These are phyloP conservation scores for Globisporangium cylindrosporum DNA, from an alignment of 352 stramenopile genomes.

Conservation along the genomic window DNA sequence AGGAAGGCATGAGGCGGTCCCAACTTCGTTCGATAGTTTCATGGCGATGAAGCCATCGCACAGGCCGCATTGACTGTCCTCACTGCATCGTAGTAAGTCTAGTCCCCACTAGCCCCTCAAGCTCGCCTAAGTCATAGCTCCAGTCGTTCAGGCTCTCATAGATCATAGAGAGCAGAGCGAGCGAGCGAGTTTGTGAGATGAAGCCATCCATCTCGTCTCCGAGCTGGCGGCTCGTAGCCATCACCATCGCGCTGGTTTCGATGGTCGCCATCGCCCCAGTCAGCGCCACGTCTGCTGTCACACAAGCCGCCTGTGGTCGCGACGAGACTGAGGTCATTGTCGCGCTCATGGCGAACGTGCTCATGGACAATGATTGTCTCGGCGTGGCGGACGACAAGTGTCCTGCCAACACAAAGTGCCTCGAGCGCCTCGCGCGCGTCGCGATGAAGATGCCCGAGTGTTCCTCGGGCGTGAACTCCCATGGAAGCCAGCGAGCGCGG, in stretches of 20 bases:
- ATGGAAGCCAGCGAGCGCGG: background rate
- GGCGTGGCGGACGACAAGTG: conserved; percentile 15
- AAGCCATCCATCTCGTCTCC: background rate
- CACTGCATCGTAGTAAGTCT: no score
- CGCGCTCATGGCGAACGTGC: conserved; percentile 8
- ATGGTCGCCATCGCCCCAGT: background rate
- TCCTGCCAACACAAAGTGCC: background rate
- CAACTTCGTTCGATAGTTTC: no score
- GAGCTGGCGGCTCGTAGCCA: background rate
- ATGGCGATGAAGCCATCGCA: no score
- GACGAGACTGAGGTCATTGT: conserved; percentile 11
- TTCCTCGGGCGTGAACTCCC: background rate
- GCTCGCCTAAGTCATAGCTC: background rate
- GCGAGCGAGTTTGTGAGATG: background rate
- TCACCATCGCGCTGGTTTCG: background rate
- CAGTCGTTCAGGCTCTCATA: background rate
- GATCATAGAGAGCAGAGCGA: background rate
- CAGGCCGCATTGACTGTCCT: no score
- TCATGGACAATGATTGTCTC: conserved; percentile 7
- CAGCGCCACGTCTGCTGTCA: background rate
- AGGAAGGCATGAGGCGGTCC: no score
- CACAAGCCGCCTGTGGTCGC: background rate
- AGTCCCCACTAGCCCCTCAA: no score
- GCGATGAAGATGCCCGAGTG: conserved; percentile 14
- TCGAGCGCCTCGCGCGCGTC: conserved; percentile 4